Conservation (phyloP, 2,329 filamentous ascomycete species). For the Sporothrix globosa region DNA sequence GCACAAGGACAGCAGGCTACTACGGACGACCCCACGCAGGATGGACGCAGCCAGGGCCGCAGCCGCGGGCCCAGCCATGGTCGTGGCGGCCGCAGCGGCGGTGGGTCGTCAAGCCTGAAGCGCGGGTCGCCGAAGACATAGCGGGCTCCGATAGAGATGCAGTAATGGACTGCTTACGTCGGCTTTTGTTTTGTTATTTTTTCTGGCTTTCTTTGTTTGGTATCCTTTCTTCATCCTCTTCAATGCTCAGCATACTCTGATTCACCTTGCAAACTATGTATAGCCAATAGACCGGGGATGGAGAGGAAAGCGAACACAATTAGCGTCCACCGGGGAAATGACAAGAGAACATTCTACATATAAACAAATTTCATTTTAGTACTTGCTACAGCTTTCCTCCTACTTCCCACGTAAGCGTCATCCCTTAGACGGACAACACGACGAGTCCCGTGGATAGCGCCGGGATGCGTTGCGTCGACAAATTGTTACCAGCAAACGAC, state of each 20-base stretch:
- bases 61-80: neutral
- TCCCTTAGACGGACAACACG: conserved; percentile 37
- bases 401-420: neutral
- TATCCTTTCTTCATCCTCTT: neutral
- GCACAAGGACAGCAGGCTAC: neutral
- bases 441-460: conserved; percentile 44
- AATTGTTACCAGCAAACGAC: conserved; percentile 38
- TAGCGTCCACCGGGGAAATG: too few species aligned
- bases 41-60: neutral
- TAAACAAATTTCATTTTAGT: neutral
- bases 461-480: conserved; percentile 40
- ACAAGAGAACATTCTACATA: neutral
- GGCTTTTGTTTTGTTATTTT: neutral
- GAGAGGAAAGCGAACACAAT: neutral
- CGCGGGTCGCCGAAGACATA: conserved; percentile 18
- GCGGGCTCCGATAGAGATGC: neutral
- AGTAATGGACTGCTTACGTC: neutral
- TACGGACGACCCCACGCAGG: neutral
- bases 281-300: neutral
- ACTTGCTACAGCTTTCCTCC: too few species aligned
- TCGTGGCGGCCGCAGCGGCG: neutral
- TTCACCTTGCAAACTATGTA: neutral
- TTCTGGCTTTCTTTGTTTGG: too few species aligned
- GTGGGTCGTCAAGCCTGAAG: conserved; percentile 10
- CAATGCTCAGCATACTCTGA: neutral